Percentiles rank a stretch among this genome's conserved stretches.
Conservation (phyloP, 202 grass and related monocot species). For the Brachypodium distachyon region DNA sequence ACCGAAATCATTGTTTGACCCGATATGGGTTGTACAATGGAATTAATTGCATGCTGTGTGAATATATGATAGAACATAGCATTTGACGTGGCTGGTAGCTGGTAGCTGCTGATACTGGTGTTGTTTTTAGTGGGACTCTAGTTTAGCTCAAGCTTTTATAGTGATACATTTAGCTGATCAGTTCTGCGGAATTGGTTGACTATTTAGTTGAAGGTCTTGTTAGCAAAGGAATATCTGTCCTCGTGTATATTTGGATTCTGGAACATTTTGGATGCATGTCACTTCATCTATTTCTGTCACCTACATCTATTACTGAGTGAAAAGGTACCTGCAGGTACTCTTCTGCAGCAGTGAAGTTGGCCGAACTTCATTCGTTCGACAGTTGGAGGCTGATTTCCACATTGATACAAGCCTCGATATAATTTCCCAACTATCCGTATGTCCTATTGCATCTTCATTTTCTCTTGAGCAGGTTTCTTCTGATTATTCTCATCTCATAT, state of each 20-base stretch:
- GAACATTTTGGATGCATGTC: neutral
- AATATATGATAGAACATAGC: neutral
- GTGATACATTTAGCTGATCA: neutral
- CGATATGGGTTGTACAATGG: neutral
- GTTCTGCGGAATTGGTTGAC: neutral
- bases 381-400: conserved; percentile 87
- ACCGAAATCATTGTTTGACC: neutral
- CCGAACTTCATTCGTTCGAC: conserved; percentile 94
- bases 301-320: neutral
- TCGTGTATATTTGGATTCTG: neutral
- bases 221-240: neutral
- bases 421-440: conserved; percentile 93
- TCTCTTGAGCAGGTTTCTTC: neutral
- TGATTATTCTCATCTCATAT: neutral
- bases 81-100: neutral
- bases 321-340: conserved; percentile 52
- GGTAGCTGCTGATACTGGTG: too few species aligned
- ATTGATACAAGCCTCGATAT: conserved; percentile 81
- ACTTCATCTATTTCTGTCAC: neutral
- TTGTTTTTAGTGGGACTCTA: too few species aligned
- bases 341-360: conserved; percentile 84
- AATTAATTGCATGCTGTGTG: neutral
- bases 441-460: neutral
- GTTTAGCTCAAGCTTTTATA: too few species aligned
- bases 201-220: neutral